Base-by-base conservation (phyloP, 805 yeast species). In the Ogataea paradorogensis region DNA sequence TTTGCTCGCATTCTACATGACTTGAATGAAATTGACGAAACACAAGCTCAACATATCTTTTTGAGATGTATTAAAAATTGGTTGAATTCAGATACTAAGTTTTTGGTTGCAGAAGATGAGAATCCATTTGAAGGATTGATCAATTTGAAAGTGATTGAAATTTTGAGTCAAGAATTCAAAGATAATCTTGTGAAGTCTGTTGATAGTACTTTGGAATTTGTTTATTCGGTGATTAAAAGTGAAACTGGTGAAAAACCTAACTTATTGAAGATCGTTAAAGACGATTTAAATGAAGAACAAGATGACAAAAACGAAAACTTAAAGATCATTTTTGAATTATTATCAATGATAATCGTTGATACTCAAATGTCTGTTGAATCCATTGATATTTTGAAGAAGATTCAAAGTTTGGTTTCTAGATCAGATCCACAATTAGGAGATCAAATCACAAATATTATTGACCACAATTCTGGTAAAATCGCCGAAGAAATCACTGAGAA, bases 111-210 rank as follows among this genome's bases (percentile, higher is more conserved):
- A 15, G 60, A 52, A 4, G 66, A 63, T 2, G 65, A 66, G 5
- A 70, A 73, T 43, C 82, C 86, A n/a, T 71, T 77, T 37, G 49
- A 71, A 7, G 67, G 75, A 38, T 62, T 85, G 26, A 62, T 78
- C 6, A 82, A 84, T 52, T 63, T 87, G 43, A 74, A 82, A 43
- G 54, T 87, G 9, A 59, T 90, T 35, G 93, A 88, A 53, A 60
- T 64, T 23, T 62, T 86, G 24, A 76, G 80, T 16, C 71, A 72
- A 4, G 66, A 69, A 11, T 80, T 82, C 53, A 82, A 76, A 44
- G 76, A 79, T 7, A 69, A 69, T 31, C 55, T 83, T 20, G 70
- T 80, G 7, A 67, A 67, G 27, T 71, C 80, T 2, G 81, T 89
- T 0, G 60, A 61, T 2, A 84, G 81, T 33, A 68, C 84, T 31